These are phyloP conservation scores for Plasmodium cynomolgi DNA, from an alignment of 169 alveolate genomes.

Conservation along the genomic window DNA sequence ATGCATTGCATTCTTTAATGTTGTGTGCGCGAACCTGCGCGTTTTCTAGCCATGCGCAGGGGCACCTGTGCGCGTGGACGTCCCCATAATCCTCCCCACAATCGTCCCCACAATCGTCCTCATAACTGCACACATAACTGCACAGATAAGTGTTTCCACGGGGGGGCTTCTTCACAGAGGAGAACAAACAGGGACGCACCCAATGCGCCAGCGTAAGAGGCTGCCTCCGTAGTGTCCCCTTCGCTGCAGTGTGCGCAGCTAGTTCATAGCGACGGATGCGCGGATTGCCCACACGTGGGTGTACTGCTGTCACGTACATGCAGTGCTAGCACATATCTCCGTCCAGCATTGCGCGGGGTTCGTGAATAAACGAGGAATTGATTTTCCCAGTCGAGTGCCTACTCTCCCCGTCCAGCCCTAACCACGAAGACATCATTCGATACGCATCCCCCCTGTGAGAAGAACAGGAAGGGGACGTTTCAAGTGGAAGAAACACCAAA, in stretches of 20 bases:
- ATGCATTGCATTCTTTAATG: neutral
- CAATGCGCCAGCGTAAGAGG: neutral
- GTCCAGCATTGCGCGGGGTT: neutral
- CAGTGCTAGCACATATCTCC: neutral
- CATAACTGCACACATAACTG: neutral
- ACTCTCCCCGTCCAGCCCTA: no score
- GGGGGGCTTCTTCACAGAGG: neutral
- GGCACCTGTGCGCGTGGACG: neutral
- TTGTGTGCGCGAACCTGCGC: neutral
- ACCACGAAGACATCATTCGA: no score
- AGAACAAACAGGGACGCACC: neutral
- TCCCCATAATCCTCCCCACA: no score
- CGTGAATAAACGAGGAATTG: neutral
- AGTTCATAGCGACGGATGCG: neutral
- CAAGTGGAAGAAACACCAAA: neutral
- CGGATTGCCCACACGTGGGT: neutral
- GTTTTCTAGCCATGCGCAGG: constrained; percentile 3
- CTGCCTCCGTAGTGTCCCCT: neutral
- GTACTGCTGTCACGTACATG: neutral
- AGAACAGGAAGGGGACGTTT: neutral
- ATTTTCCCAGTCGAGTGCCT: neutral
- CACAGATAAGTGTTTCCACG: neutral
- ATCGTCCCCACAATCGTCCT: neutral
- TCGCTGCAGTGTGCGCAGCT: neutral
- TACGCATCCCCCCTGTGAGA: neutral